Evolutionary conservation across 768 basidiomycete species (phyloP), one percentile per base, ranked within the genome.

Genomic region (Mycena alexandri): DNA sequence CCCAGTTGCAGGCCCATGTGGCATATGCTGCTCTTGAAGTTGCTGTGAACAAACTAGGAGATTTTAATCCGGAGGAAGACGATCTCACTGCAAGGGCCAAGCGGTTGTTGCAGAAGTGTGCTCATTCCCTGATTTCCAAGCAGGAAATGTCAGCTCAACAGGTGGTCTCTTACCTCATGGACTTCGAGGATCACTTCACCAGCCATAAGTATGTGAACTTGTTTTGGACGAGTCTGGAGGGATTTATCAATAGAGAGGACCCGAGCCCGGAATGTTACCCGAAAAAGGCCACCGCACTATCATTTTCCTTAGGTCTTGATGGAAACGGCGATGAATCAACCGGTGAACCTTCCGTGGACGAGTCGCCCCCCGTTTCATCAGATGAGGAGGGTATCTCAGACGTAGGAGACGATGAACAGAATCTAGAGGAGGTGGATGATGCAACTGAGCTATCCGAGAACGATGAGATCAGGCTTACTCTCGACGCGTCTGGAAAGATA

Each of bases 191-290:
- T n/a, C 44, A 46, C 10, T 46, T 72, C 41, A 75, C 75, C 2
- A 76, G 70, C 25, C 76, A 78, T 43, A 11, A 61, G 17, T 79
- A 67, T 57, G 19, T 29, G 0, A 67, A 70, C 17, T 46, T 79
- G 13, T 77, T 71, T 46, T 79, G 76, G 78, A 24, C 44, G n/a
- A 42, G 54, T n/a, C 22, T 55, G 21, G 36, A 55, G 21, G 44
- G 14, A 4, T 69, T 68, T 19, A 46, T 82, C 2, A 54, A 79
- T 16, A 1, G 48, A 5, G 36, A 71, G 22, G 29, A 59, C 13
- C 73, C 74, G 5, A 69, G 64, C 58, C 73, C 76, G 8, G 71
- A 78, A 61, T 76, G 75, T 69, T 72, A 74, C 22, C 19, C 47
- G 5, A 3, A 16, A 1, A 42, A 57, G 22, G 19, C 17, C 7